Evolutionary conservation across 306 rosid genomes (phyloP).

Genomic region (Parietaria judaica): DNA sequence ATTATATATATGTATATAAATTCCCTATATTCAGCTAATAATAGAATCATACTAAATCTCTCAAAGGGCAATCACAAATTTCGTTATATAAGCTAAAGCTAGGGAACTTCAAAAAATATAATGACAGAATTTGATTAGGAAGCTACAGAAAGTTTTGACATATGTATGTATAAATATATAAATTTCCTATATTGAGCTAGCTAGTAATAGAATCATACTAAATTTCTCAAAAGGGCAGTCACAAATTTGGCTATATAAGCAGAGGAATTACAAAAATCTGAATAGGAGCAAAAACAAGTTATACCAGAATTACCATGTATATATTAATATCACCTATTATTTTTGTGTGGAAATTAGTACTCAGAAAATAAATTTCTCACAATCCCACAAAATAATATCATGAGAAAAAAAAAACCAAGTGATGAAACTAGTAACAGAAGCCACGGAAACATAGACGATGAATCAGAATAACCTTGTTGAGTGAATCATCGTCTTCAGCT

Average conservation of each 20-base stretch:
- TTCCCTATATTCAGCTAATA: neutral
- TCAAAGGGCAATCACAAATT: neutral
- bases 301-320: too few relatives aligned
- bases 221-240: too few relatives aligned
- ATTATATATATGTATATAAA: constrained; percentile 3
- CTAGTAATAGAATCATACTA: too few relatives aligned
- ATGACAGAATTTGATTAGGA: neutral
- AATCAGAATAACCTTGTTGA: constrained; percentile 20
- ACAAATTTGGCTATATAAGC: too few relatives aligned
- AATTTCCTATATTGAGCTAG: too few relatives aligned
- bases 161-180: too few relatives aligned
- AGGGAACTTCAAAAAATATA: neutral
- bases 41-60: neutral
- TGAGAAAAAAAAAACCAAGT: neutral
- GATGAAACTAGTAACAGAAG: neutral
- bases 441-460: neutral
- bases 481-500: constrained; percentile 12
- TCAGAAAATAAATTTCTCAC: neutral
- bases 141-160: neutral
- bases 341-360: neutral
- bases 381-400: neutral
- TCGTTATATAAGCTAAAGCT: neutral
- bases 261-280: too few relatives aligned
- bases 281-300: too few relatives aligned
- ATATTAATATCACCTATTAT: neutral